These are phyloP conservation scores for Adenanthera pavonina DNA, from an alignment of 306 rosid genomes.

Conservation along the genomic window DNA sequence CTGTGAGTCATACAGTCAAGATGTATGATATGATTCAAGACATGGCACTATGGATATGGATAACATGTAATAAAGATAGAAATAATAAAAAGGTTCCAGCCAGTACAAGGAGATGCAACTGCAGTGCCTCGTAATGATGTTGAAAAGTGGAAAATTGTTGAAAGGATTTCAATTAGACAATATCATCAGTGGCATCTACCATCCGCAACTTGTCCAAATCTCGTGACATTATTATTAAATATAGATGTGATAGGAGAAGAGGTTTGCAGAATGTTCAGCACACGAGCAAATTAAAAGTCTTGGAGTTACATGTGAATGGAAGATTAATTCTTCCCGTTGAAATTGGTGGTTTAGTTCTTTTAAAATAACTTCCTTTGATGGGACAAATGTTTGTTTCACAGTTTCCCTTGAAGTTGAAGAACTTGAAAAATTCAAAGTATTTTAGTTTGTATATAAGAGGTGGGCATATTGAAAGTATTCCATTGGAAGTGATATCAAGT, in stretches of 20 bases:
- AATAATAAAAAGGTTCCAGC: neutral
- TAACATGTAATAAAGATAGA: neutral
- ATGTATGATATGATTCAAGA: constrained; percentile 19
- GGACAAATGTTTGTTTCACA: accelerated
- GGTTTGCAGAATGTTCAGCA: neutral
- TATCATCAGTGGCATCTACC: neutral
- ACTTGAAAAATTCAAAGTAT: neutral
- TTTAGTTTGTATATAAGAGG: accelerated
- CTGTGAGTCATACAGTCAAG: neutral
- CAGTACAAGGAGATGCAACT: neutral
- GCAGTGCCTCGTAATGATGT: neutral
- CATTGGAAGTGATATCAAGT: neutral
- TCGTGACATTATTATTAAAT: neutral
- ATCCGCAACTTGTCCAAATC: neutral
- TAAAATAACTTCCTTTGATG: neutral
- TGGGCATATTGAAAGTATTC: neutral
- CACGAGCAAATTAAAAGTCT: neutral
- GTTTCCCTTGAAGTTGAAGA: neutral
- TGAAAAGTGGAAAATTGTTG: neutral
- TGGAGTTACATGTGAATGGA: accelerated
- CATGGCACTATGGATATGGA: constrained; percentile 5
- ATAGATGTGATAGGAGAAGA: too few species aligned
- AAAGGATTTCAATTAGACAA: neutral
- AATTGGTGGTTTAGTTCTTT: neutral
- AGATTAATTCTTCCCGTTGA: too few species aligned